Evolutionary conservation across 2,329 filamentous ascomycete species (phyloP), one percentile per base, ranked within the genome.

Genomic region (Ilyonectria mors-panacis): DNA sequence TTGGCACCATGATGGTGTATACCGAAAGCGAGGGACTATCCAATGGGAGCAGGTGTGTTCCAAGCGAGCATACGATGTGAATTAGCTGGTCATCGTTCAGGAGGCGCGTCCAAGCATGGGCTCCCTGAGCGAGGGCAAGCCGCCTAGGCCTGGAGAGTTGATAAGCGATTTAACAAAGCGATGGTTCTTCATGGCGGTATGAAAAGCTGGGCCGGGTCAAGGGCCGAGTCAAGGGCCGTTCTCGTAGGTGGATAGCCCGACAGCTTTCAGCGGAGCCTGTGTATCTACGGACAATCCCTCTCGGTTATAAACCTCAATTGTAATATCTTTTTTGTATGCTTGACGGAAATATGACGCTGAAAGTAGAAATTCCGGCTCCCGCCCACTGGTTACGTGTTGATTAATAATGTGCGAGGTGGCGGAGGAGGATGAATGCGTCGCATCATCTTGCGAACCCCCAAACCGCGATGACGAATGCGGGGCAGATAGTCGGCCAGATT

Each of bases 391-490:
- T 21, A 56, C 42, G 15, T 21, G 30, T 13, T 65, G 63, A 39
- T 61, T 56, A 53, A 35, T 45, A 61, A 59, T 55, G 39, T 30
- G 28, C 19, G 59, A 45, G 35, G 56, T 17, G 26, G 15, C 5
- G 37, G 37, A n/a, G 26, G 21, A 21, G 17, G 15, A n/a, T 26
- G 26, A 17, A 21, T 55, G 26, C 19, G n/a, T 58, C 7, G 21
- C 23, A 19, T 6, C 26, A n/a, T 62, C 44, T 67, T 51, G 67
- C 53, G 57, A 67, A 71, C 58, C 70, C 68, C 66, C 68, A 68
- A 73, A 50, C 42, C 54, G 19, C 19, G 59, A 74, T 75, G 73
- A 75, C 71, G 73, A 73, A 70, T 70, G 73, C 63, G 73, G 73
- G 68, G 66, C 67, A 56, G 45, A 35, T 30, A 30, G 21, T n/a